Base-by-base conservation (phyloP, 768 basidiomycete genomes). In the Agrocybe praecox region DNA sequence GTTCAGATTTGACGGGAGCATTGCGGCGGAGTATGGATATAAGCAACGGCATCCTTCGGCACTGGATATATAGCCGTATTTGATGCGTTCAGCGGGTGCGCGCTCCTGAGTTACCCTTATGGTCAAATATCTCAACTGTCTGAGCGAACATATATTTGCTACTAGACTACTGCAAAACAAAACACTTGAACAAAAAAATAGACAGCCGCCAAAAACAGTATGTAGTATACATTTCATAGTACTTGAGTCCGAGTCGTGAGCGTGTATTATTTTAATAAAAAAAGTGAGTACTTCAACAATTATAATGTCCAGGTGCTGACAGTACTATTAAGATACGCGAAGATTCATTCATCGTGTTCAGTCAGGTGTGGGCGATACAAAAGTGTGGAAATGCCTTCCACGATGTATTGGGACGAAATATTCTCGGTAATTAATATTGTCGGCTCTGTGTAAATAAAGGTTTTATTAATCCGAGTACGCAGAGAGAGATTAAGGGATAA, bases 341-440 rank as follows among this genome's bases (percentile, higher is more conserved):
- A 4, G 26, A 29, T 29, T 29, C 26, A 29, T 29, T 40, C n/a
- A 19, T 6, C 6, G 15, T 46, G 18, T 36, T 62, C 32, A 68
- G 24, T 52, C 53, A 6, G 45, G 56, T 19, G 59, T 60, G 3
- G 65, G 56, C 23, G 66, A 55, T 14, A 73, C 64, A 46, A 65
- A 67, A 14, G 66, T 70, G 40, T 72, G 68, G 22, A 74, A 65
- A 54, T 73, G 72, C 21, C 65, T 60, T 26, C 72, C 72, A 1
- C 72, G 65, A 59, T 66, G 70, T n/a, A 74, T 62, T 2, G 72
- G 71, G 19, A 74, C 69, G 49, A 74, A 74, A 47, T 73, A 74
- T 53, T 73, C 73, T 18, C 70, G 66, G 55, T 65, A 74, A 48
- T 63, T 70, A 32, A 75, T 68, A 51, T 71, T 65, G 23, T 71